These are phyloP conservation scores for Fusarium keratoplasticum DNA, from an alignment of 2,329 filamentous ascomycete species.

Conservation along the genomic window DNA sequence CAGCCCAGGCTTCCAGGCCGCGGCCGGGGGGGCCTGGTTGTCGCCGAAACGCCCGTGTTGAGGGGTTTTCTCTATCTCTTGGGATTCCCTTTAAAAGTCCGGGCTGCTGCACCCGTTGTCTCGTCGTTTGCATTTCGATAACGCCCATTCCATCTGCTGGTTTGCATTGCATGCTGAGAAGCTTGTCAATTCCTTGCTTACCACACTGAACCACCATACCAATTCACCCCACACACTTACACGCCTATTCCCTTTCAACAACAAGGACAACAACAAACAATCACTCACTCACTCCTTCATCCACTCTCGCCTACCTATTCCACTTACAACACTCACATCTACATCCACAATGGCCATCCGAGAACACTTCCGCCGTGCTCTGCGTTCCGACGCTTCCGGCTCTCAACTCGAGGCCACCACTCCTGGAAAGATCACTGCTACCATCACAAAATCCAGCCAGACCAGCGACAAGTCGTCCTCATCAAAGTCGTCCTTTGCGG, in stretches of 20 bases:
- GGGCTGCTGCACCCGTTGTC: constrained; percentile 23
- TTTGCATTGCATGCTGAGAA: constrained; percentile 10
- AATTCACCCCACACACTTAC: constrained; percentile 8
- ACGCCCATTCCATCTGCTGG: constrained; percentile 12
- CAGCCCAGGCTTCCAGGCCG: constrained; percentile 40
- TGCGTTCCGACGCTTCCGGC: constrained; percentile 50
- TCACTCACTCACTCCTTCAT: constrained; percentile 1
- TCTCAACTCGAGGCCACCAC: constrained; percentile 48
- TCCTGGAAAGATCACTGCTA: constrained; percentile 44
- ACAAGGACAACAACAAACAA: constrained; percentile 15
- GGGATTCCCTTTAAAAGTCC: constrained; percentile 37
- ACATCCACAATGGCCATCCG: constrained; percentile 54
- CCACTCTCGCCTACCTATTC: neutral
- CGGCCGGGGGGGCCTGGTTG: constrained; percentile 27
- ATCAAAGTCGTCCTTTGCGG: constrained; percentile 46
- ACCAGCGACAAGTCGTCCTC: constrained; percentile 44
- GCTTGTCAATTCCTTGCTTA: constrained; percentile 17
- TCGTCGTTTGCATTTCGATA: constrained; percentile 26
- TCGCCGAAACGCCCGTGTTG: constrained; percentile 42
- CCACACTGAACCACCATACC: constrained; percentile 6
- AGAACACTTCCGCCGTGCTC: constrained; percentile 55
- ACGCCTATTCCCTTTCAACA: constrained; percentile 1
- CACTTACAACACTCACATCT: neutral
- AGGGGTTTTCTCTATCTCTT: constrained; percentile 44
- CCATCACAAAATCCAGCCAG: constrained; percentile 46